Evolutionary conservation across 352 stramenopile species (phyloP).

Genomic region (Pythium oligandrum): DNA sequence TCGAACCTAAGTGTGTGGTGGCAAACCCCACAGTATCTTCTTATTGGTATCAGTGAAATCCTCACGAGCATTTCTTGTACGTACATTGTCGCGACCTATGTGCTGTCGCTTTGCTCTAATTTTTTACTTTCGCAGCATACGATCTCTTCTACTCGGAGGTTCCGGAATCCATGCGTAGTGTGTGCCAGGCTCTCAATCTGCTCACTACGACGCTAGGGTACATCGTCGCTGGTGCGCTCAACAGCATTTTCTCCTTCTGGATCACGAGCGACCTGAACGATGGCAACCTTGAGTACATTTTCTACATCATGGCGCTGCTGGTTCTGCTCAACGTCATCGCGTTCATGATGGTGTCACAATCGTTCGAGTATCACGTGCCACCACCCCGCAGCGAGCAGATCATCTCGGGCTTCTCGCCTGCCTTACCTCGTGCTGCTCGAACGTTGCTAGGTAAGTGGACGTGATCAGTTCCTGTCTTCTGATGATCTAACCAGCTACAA

Average conservation of each 20-base stretch:
- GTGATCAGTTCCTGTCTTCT: too few relatives aligned
- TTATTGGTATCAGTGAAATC: conserved; percentile 88
- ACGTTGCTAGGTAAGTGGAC: conserved; percentile 12
- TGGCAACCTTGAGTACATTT: conserved; percentile 88
- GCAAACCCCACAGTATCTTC: conserved; percentile 89
- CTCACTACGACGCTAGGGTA: conserved; percentile 88
- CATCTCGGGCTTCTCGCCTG: conserved; percentile 19
- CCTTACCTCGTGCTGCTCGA: conserved; percentile 18
- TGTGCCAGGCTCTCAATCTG: conserved; percentile 88
- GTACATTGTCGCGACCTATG: conserved; percentile 4
- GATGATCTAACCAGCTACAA: too few relatives aligned
- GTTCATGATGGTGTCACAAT: conserved; percentile 15
- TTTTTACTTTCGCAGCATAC: conserved; percentile 39
- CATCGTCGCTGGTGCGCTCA: conserved; percentile 75
- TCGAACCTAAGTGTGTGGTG: conserved; percentile 86
- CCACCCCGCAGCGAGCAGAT: conserved; percentile 12
- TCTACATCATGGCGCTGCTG: conserved; percentile 74
- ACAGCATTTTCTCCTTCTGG: conserved; percentile 90
- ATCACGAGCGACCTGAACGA: conserved; percentile 89
- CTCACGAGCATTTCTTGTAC: conserved; percentile 87
- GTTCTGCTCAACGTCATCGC: conserved; percentile 34
- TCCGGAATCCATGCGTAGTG: conserved; percentile 87
- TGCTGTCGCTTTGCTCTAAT: too few relatives aligned
- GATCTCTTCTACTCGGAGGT: conserved; percentile 93
- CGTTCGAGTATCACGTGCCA: conserved; percentile 22